These are phyloP conservation scores for Umbelopsis isabellina DNA, from an alignment of 192 early-diverging fungal species.

Conservation along the genomic window DNA sequence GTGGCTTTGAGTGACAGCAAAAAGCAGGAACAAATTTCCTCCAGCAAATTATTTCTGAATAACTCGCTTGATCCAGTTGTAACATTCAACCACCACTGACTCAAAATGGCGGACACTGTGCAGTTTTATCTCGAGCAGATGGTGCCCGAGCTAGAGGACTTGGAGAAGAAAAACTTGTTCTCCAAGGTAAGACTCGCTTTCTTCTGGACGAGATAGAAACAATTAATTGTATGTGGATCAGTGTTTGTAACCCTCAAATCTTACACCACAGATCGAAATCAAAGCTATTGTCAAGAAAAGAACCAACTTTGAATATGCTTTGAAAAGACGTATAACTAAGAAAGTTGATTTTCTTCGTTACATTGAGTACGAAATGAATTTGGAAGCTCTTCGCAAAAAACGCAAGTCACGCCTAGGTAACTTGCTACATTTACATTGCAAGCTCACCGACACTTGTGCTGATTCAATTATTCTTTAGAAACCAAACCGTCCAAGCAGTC, in stretches of 20 bases:
- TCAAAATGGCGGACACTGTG: slow-evolving; percentile 85
- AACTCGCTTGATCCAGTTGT: slow-evolving; percentile 4
- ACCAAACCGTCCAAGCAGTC: slow-evolving; percentile 29
- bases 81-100: slow-evolving; percentile 13
- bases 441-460: background rate
- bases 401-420: slow-evolving; percentile 69
- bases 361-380: slow-evolving; percentile 94
- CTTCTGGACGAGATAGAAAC: background rate
- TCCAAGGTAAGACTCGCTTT: slow-evolving; percentile 56
- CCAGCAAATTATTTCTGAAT: slow-evolving; percentile 14
- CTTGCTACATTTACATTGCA: too few species aligned
- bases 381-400: slow-evolving; percentile 81
- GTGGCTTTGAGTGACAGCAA: slow-evolving; percentile 13
- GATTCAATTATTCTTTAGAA: background rate
- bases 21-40: slow-evolving; percentile 22
- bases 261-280: slow-evolving; percentile 68
- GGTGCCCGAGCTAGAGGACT: slow-evolving; percentile 90
- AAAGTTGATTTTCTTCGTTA: slow-evolving; percentile 87
- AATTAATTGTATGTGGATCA: background rate
- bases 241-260: slow-evolving; percentile 1
- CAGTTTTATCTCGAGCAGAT: slow-evolving; percentile 92
- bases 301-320: slow-evolving; percentile 85
- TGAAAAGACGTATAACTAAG: slow-evolving; percentile 75
- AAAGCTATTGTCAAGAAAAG: slow-evolving; percentile 86
- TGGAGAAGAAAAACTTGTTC: slow-evolving; percentile 82